Evolutionary conservation across 176 grass and related monocot genomes (phyloP).

Genomic region (Olyra latifolia): DNA sequence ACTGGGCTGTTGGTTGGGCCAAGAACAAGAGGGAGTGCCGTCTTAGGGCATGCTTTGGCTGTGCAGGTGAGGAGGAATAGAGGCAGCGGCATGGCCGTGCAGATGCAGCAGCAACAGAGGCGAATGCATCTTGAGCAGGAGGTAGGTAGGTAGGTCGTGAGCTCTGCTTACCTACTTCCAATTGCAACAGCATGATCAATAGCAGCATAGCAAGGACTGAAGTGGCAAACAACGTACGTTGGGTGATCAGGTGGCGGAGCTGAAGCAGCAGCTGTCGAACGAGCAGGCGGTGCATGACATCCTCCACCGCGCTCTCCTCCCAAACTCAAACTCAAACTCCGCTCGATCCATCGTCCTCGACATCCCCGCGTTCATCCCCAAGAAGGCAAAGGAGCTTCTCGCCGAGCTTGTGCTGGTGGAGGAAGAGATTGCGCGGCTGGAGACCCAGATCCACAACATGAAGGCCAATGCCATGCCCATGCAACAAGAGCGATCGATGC

Average conservation of each 20-base stretch:
- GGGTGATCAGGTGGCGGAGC: conserved; percentile 53
- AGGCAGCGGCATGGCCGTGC: neutral
- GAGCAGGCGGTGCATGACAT: conserved; percentile 67
- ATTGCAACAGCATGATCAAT: too few species aligned
- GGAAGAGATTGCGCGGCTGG: conserved; percentile 77
- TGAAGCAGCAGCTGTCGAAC: conserved; percentile 42
- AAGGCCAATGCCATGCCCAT: conserved; percentile 19
- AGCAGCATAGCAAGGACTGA: too few species aligned
- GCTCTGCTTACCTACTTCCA: too few species aligned
- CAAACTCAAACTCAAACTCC: too few species aligned
- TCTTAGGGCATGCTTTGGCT: too few species aligned
- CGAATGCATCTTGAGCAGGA: conserved; percentile 59
- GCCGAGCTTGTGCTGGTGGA: conserved; percentile 92
- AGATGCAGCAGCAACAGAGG: neutral
- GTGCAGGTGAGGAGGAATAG: neutral
- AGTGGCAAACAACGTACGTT: too few species aligned
- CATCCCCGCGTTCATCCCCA: conserved; percentile 62
- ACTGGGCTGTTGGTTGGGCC: too few species aligned
- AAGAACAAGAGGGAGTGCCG: too few species aligned
- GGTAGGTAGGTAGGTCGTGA: too few species aligned
- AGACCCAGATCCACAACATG: conserved; percentile 59
- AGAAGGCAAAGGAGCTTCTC: conserved; percentile 69
- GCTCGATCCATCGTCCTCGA: neutral
- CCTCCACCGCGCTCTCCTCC: conserved; percentile 50
- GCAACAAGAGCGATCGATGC: conserved; percentile 13